These are phyloP conservation scores for Yarrowia porcina DNA, from an alignment of 805 yeast genomes.

Conservation along the genomic window DNA sequence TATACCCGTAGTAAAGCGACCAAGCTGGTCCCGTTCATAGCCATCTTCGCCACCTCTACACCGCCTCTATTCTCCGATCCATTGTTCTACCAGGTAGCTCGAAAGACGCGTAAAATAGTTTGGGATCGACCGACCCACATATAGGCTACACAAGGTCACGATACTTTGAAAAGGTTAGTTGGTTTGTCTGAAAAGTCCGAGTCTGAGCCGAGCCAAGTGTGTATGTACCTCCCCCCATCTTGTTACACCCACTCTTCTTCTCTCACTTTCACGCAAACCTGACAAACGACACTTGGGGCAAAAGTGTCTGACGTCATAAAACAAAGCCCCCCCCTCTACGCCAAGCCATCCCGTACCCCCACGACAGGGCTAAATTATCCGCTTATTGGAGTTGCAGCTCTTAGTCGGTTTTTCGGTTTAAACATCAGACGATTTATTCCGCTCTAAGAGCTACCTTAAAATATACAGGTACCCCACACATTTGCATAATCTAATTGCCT, in stretches of 20 bases:
- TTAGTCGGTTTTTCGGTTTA: background rate
- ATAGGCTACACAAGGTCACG: background rate
- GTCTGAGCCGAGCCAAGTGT: slow-evolving; percentile 2
- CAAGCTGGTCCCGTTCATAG: background rate
- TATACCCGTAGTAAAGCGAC: no score
- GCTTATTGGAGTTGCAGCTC: background rate
- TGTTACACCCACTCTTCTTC: background rate
- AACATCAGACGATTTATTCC: slow-evolving; percentile 6
- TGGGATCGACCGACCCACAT: background rate
- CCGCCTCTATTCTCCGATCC: slow-evolving; percentile 1
- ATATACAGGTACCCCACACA: background rate
- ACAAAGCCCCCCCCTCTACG: background rate
- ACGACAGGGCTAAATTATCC: background rate
- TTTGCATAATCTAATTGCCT: slow-evolving; percentile 18
- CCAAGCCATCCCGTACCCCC: background rate
- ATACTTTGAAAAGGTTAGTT: background rate
- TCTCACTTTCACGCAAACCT: background rate
- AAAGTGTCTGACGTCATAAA: no score
- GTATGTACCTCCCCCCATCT: no score
- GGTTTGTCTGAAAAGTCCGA: background rate
- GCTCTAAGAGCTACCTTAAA: background rate
- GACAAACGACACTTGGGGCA: no score
- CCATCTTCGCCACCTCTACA: background rate
- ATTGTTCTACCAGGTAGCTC: no score
- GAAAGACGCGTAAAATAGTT: background rate